Base-by-base conservation (phyloP, 208 protist species). In the Leishmania tarentolae region DNA sequence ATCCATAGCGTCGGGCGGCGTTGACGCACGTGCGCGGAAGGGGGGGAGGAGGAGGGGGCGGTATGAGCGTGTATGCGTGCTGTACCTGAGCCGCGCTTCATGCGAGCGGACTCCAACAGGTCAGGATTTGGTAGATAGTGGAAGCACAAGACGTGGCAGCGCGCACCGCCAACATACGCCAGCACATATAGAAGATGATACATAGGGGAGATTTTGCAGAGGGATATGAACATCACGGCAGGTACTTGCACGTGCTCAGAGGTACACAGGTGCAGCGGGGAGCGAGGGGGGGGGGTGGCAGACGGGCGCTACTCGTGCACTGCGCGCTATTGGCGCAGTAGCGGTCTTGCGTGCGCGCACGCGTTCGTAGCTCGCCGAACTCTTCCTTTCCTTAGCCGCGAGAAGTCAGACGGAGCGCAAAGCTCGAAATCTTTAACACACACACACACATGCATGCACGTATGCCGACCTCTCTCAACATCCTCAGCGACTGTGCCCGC, bases 1-100 rank as follows among this genome's bases (percentile, higher is more conserved):
- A 68, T 96, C 90, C 92, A 96, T 96, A 24, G 11, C 13, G 35
- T 2, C 31, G 4, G 56, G 13, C n/a, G 56, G 31, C 31, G 71
- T 11, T 7, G 31, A 44, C 47, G n/a, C 71, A 17, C 47, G 47
- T 75, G 47, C 47, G 37, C 50, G 52, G 56, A n/a, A n/a, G n/a
- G n/a, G n/a, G n/a, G n/a, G n/a, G n/a, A n/a, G n/a, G n/a, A n/a
- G n/a, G n/a, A n/a, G n/a, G n/a, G n/a, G n/a, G n/a, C n/a, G 17
- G 3, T 17, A 28, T 17, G 28, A 28, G 3, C 13, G 72, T 59
- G 72, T 76, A 52, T 76, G 72, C 40, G 35, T 44, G 17, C 59
- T 50, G 68, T 52, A 28, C 42, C 42, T 44, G 68, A 15, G 24
- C 19, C 9, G 68, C 52, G 42, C n/a, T 2, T 31, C 44, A 24